Evolutionary conservation across 2,329 filamentous ascomycete species (phyloP), one percentile per base, ranked within the genome.

Genomic region (Microdochium paspali): DNA sequence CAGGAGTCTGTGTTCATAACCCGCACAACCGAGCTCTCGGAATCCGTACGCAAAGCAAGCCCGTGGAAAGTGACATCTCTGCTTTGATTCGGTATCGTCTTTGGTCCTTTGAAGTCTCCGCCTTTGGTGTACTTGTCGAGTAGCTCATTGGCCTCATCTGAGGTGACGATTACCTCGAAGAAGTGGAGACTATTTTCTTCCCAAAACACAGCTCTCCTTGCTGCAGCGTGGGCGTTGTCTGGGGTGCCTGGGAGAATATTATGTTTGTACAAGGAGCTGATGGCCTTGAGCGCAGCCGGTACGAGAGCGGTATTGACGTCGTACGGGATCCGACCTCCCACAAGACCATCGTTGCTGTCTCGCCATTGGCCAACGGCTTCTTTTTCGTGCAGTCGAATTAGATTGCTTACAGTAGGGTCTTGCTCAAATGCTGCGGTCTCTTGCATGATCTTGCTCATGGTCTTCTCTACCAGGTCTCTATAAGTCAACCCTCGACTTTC

Each of bases 1-100:
- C 74, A 80, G 50, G 79, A 76, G 51, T 85, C 81, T 0, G 77
- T 81, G 58, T 85, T 80, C 68, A 82, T 78, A 18, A 84, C 70
- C 24, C 67, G 64, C 1, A 84, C 76, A 15, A 74, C 59, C 2
- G 68, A 57, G 24, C 74, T 66, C 21, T 72, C 64, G 44, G 71
- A 61, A 49, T 72, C 68, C 2, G 73, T 78, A 3, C 80, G 70
- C 0, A 84, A 69, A 0, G 79, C 68, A 2, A 84, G 58, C 4
- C 72, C 77, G 50, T 84, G 74, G 61, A 77, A 80, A 1, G 63
- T 62, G 1, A 82, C 58, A 25, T 74, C 65, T 0, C 61, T 60
- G 26, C 46, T 48, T 67, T 64, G 50, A 75, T 67, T 5, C 58
- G 60, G 12, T 63, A 61, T 58, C 45, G 78, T 62, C 0, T 70